phyloP scores from a whole-genome alignment of 345 rosid genomes.

The Passiflora organensis region DNA sequence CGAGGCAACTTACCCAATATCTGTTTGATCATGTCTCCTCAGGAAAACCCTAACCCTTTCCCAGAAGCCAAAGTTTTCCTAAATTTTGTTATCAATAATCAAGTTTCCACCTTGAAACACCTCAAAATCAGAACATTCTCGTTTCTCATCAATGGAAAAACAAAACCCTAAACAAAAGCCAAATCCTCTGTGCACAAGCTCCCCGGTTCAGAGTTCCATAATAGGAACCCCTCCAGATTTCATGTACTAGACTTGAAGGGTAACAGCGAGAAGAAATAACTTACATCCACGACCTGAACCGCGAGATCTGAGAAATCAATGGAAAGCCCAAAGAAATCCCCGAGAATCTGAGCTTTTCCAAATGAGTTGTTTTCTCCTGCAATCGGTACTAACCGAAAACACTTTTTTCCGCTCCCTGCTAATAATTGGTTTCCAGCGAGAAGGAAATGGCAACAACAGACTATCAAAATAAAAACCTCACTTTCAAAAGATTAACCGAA shows the following conservation, averaged over 20 bases:
- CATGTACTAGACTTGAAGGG: constrained; percentile 1
- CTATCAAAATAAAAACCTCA: neutral
- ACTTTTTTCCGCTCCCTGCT: constrained; percentile 13
- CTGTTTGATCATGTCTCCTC: constrained; percentile 64
- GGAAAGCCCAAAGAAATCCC: constrained; percentile 7
- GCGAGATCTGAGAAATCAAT: constrained; percentile 22
- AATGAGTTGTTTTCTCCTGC: constrained; percentile 3
- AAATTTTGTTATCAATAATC: constrained; percentile 3
- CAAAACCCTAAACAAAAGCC: neutral
- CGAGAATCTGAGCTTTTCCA: constrained; percentile 9
- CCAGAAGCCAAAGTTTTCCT: constrained; percentile 7
- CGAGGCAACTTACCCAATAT: constrained; percentile 69
- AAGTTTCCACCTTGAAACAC: constrained; percentile 14
- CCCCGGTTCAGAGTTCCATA: constrained; percentile 6
- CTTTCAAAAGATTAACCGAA: neutral
- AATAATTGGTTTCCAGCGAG: constrained; percentile 13
- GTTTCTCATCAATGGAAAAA: neutral
- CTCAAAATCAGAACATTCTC: constrained; percentile 15
- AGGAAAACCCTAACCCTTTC: constrained; percentile 10
- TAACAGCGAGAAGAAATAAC: constrained; percentile 5
- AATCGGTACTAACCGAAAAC: constrained; percentile 34
- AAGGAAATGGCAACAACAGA: constrained; percentile 1
- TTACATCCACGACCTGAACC: constrained; percentile 21
- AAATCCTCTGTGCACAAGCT: neutral
- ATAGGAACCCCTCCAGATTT: neutral